Base-by-base conservation (phyloP, 2,329 filamentous ascomycete species). In the Tolypocladium inflatum region DNA sequence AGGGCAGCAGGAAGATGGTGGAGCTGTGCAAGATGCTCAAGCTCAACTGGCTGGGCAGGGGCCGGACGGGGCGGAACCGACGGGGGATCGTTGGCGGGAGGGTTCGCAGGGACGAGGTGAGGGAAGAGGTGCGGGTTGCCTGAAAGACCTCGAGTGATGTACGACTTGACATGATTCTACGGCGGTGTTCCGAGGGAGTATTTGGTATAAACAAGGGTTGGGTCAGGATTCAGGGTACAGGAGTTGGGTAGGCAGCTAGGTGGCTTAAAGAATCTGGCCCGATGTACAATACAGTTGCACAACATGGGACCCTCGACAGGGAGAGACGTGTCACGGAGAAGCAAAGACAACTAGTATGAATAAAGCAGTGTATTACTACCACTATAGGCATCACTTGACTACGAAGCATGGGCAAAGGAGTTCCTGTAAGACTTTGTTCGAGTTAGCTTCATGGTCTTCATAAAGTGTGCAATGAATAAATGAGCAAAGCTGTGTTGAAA, bases 1-100 rank as follows among this genome's bases (percentile, higher is more conserved):
- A 88, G 42, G 81, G 84, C 1, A 90, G 93, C 68, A 82, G 81
- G 58, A 90, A 88, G 73, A 88, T 97, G 67, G 88, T 93, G 61
- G 84, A 92, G 67, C 76, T 99, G 61, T 91, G 88, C 58, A 88
- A 90, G 68, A 86, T 94, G 65, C 77, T 99, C 61, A 99, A 97
- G 74, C 85, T 97, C 66, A 99, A 99, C 72, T 99, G 94, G 94
- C 80, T 99, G 1, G 93, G 93, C 0, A 80, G 94, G 53, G 93
- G 93, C 0, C 78, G 94, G 41, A 97, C 91, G 4, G 94, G 94
- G 0, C 80, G 94, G 62, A 95, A 97, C 71, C 78, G 94, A 56
- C 84, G 91, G 63, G 94, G 94, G 0, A 93, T 97, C 69, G 92
- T 97, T 0, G 92, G 91, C 2, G 82, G 80, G 0, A 71, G 82